Conservation (phyloP, 2,329 filamentous ascomycete species). For the Pyrenophora tritici-repentis region DNA sequence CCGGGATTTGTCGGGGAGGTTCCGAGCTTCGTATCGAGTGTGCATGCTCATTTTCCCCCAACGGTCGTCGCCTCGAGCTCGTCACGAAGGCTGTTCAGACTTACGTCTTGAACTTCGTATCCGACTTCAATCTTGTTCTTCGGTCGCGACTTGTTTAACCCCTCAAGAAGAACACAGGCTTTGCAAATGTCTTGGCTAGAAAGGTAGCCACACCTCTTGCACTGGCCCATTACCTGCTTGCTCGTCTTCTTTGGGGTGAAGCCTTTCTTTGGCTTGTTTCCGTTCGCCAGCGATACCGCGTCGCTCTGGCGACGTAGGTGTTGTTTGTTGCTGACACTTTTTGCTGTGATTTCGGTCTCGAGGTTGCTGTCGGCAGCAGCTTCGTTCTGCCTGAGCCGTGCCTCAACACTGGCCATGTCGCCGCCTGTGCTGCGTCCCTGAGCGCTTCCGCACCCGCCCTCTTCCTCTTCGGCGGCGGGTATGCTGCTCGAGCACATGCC, state of each 20-base stretch:
- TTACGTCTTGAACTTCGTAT: constrained; percentile 28
- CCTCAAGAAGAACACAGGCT: constrained; percentile 87
- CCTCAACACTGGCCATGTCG: constrained; percentile 84
- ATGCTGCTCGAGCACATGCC: constrained; percentile 37
- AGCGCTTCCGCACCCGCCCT: constrained; percentile 75
- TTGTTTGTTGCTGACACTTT: constrained; percentile 48
- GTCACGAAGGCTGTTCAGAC: constrained; percentile 28
- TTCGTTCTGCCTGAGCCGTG: constrained; percentile 69
- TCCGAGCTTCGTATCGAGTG: no score
- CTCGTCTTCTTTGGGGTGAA: constrained; percentile 38
- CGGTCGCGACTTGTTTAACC: constrained; percentile 75
- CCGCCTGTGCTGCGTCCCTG: constrained; percentile 70
- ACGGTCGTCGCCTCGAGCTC: constrained; percentile 31
- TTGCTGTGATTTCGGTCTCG: constrained; percentile 68
- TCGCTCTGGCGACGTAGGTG: constrained; percentile 25
- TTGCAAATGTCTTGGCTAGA: constrained; percentile 94
- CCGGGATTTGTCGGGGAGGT: background rate
- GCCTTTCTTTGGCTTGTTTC: constrained; percentile 30
- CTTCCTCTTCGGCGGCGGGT: constrained; percentile 59
- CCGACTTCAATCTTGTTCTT: constrained; percentile 45
- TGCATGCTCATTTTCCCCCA: constrained; percentile 21
- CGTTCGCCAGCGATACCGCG: constrained; percentile 16
- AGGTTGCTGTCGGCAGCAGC: constrained; percentile 59
- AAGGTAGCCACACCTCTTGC: constrained; percentile 89
- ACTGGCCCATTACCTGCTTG: constrained; percentile 78